Evolutionary conservation across 2,329 filamentous ascomycete genomes (phyloP), one percentile per base, ranked within the genome.

Genomic region (Aspergillus oerlinghausenensis): DNA sequence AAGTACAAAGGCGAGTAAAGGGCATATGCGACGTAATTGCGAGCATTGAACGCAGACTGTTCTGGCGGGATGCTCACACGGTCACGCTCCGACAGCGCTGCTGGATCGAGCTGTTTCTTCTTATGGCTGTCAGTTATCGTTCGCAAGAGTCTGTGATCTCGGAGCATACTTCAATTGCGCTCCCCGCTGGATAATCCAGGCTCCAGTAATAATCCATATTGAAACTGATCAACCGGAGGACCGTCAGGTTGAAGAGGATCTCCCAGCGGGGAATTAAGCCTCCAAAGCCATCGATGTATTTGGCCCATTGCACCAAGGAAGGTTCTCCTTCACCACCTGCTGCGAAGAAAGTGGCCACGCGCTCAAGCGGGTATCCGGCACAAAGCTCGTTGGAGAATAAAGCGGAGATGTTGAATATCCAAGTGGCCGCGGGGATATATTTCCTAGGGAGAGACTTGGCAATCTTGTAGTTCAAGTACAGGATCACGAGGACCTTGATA

Each of bases 191-290:
- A 57, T 84, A 81, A 61, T 89, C 85, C 2, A 89, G 73, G 66
- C 90, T 94, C 93, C 94, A 99, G 72, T 96, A 93, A 72, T 96
- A 92, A 75, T 99, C 94, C 70, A 99, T 75, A 72, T 97, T 97
- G 82, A 96, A 99, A 72, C 93, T 97, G 66, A 99, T 92, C 50
- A 97, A 80, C 4, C 94, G 87, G 55, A 99, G 78, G 26, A 97
- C 88, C 3, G 93, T 97, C 60, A 99, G 85, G 69, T 99, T 99
- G 81, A 99, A 99, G 4, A 97, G 82, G n/a, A 99, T 87, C 72
- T 97, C 91, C 94, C 94, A 99, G 57, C 93, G 84, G 0, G 88
- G 81, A 70, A 96, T 86, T n/a, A 99, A 77, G 0, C 94, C 94
- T 7, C 90, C 86, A 62, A 88, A 88, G 52, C 82, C 80, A 74